A percentile compares a stretch with the other conserved stretches of the same genome.
Conservation (phyloP, 129 eudicot genomes). For the Artemisia argyi region DNA sequence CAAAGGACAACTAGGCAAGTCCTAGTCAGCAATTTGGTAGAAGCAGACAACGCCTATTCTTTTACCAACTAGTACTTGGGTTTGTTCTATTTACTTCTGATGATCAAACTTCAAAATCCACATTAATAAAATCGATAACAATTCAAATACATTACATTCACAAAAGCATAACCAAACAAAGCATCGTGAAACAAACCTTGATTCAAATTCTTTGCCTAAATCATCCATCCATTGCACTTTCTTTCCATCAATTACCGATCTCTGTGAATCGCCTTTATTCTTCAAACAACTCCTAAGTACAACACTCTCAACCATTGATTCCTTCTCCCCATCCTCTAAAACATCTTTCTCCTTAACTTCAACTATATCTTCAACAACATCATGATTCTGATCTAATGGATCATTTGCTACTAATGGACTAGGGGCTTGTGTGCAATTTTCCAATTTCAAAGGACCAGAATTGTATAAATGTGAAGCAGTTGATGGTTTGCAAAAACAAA, state of each 20-base stretch:
- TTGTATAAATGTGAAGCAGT: conserved; percentile 75
- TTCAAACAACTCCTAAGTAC: conserved; percentile 59
- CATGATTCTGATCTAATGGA: conserved; percentile 40
- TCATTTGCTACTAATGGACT: conserved; percentile 28
- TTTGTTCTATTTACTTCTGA: no score
- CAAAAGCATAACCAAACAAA: conserved; percentile 6
- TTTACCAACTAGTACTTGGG: no score
- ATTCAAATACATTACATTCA: conserved; percentile 17
- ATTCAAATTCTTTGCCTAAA: conserved; percentile 77
- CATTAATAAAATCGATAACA: conserved; percentile 4
- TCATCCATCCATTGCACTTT: conserved; percentile 83
- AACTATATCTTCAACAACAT: conserved; percentile 35
- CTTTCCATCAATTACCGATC: conserved; percentile 46
- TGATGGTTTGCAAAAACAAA: conserved; percentile 93
- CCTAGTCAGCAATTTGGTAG: no score
- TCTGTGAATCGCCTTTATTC: conserved; percentile 27
- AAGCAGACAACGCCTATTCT: no score
- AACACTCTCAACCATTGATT: conserved; percentile 27
- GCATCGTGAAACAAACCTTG: conserved; percentile 46
- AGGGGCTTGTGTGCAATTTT: conserved; percentile 54
- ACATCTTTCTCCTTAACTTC: conserved; percentile 37
- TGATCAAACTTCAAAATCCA: conserved; percentile 3
- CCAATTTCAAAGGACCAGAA: conserved; percentile 67
- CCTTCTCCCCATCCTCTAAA: conserved; percentile 44
- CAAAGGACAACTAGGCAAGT: no score